phyloP scores from a whole-genome alignment of 1,284 basidiomycete genomes.

The Cryptococcus sp. region DNA sequence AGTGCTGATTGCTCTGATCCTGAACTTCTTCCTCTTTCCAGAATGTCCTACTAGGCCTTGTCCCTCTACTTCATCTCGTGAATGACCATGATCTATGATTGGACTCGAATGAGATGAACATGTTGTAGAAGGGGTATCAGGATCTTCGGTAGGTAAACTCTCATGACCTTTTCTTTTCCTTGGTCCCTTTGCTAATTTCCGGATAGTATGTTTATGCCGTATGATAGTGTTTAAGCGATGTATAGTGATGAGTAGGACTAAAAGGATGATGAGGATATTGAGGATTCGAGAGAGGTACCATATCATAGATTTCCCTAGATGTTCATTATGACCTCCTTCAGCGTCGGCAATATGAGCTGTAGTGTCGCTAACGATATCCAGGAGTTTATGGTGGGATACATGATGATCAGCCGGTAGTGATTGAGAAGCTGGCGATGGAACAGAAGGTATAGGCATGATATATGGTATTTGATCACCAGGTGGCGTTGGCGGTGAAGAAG shows the following conservation, averaged over 20 bases:
- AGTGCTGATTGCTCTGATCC: background rate
- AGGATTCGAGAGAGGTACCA: background rate
- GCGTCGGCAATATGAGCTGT: background rate
- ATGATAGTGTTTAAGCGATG: background rate
- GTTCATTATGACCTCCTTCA: background rate
- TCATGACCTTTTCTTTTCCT: background rate
- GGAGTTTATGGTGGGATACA: too few species aligned
- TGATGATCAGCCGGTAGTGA: too few species aligned
- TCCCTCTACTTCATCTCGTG: background rate
- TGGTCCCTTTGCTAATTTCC: background rate
- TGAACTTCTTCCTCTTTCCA: background rate
- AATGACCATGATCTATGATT: background rate
- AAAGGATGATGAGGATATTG: background rate
- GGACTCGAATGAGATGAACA: background rate
- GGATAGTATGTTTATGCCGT: background rate
- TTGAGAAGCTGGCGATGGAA: too few species aligned
- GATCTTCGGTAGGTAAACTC: background rate
- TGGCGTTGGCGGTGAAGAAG: too few species aligned
- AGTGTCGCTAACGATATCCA: too few species aligned
- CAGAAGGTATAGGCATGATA: too few species aligned
- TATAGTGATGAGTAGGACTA: constrained; percentile 4
- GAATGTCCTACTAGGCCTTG: background rate
- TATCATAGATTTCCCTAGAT: background rate
- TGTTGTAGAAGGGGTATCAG: background rate
- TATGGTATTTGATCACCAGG: too few species aligned